Conservation (phyloP, 768 basidiomycete species). For the Grammothele lineata region DNA sequence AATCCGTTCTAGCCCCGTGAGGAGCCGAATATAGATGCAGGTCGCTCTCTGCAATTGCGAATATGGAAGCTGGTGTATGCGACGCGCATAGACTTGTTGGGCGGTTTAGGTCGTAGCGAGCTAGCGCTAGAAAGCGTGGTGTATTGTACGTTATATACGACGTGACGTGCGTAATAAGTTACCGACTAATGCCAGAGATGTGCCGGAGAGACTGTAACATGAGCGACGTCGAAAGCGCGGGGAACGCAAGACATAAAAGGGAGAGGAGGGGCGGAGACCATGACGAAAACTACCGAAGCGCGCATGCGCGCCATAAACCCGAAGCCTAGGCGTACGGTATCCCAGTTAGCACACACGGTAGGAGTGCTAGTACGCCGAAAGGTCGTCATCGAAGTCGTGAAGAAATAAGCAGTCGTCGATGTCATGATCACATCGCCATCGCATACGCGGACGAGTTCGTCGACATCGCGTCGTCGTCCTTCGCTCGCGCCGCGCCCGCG, state of each 20-base stretch:
- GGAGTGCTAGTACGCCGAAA: too few species aligned
- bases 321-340: too few species aligned
- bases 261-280: background rate
- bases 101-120: too few species aligned
- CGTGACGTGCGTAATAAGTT: constrained; percentile 11
- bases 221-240: constrained; percentile 4
- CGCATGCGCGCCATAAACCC: too few species aligned
- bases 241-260: background rate
- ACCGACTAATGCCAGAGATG: background rate
- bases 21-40: too few species aligned
- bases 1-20: too few species aligned
- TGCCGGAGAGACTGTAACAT: background rate
- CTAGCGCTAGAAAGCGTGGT: background rate
- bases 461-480: constrained; percentile 12
- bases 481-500: constrained; percentile 1
- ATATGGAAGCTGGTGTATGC: too few species aligned
- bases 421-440: constrained; percentile 16
- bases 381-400: too few species aligned
- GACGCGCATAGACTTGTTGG: too few species aligned
- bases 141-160: constrained; percentile 1
- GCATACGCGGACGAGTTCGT: constrained; percentile 7
- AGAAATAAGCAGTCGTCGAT: too few species aligned
- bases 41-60: too few species aligned
- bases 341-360: background rate
- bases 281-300: background rate